phyloP scores from a whole-genome alignment of 805 yeast genomes.

The Cyberlindnera bimundalis region DNA sequence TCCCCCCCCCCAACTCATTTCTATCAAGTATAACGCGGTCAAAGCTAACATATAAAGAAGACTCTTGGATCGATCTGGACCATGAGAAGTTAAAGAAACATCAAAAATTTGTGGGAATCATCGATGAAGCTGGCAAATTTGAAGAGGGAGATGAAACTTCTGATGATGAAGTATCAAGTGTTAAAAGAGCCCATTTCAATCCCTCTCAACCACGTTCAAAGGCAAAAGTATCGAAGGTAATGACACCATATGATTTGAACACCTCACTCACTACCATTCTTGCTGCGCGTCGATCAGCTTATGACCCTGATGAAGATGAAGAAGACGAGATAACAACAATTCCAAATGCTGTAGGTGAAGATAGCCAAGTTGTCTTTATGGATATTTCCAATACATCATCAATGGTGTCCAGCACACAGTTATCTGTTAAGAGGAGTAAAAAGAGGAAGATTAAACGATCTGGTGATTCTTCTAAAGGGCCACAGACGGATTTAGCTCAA shows the following conservation, averaged over 20 bases:
- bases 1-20: neutral
- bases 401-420: constrained; percentile 5
- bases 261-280: constrained; percentile 19
- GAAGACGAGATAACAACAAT: too few species aligned
- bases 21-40: neutral
- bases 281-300: too few species aligned
- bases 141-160: constrained; percentile 2
- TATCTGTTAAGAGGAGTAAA: constrained; percentile 5
- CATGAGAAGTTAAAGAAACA: neutral
- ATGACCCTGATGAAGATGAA: too few species aligned
- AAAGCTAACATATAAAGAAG: constrained; percentile 4
- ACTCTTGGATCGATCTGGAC: constrained; percentile 16
- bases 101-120: neutral
- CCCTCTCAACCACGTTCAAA: neutral
- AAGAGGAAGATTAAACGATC: constrained; percentile 3
- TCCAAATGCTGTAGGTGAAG: too few species aligned
- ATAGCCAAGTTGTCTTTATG: constrained; percentile 12
- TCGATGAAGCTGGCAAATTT: neutral
- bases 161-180: constrained; percentile 2
- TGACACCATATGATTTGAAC: constrained; percentile 15
- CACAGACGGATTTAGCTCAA: constrained; percentile 3
- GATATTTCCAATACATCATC: constrained; percentile 13
- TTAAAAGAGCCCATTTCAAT: constrained; percentile 2
- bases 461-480: neutral
- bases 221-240: too few species aligned